These are phyloP conservation scores for Cadophora gregata DNA, from an alignment of 2,329 filamentous ascomycete genomes.

Conservation along the genomic window DNA sequence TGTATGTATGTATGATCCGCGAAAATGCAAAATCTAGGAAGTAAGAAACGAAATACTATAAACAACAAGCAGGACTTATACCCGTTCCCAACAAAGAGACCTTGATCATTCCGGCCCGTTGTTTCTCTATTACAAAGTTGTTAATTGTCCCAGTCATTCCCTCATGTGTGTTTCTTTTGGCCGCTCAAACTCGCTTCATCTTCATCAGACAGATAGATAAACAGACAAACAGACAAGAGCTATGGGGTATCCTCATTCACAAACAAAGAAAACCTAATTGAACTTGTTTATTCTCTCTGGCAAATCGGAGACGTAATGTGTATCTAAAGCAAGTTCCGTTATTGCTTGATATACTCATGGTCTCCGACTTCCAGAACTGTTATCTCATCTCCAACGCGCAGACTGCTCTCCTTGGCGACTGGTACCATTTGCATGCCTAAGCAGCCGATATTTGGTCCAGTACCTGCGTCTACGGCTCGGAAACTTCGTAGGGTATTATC, in stretches of 20 bases:
- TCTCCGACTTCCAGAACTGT: conserved; percentile 23
- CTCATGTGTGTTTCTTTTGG: neutral
- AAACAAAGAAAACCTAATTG: neutral
- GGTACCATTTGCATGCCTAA: conserved; percentile 72
- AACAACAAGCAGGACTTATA: conserved; percentile 9
- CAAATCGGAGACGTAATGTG: neutral
- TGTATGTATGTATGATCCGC: neutral
- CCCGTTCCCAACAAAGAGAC: neutral
- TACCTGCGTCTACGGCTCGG: conserved; percentile 65
- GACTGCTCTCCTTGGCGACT: conserved; percentile 50
- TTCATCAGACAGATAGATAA: conserved; percentile 1
- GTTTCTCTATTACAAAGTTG: conserved; percentile 15
- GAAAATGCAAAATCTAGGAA: neutral
- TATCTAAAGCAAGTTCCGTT: conserved; percentile 9
- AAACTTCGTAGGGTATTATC: conserved; percentile 63
- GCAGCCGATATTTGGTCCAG: conserved; percentile 58
- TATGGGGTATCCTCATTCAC: conserved; percentile 2
- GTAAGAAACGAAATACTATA: conserved; percentile 1
- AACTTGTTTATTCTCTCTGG: neutral
- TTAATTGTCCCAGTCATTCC: conserved; percentile 5
- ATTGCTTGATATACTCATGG: conserved; percentile 23
- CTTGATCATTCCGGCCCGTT: neutral
- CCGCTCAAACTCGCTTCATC: conserved; percentile 16
- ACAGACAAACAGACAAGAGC: neutral
- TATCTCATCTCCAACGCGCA: conserved; percentile 61